Percentiles rank a stretch among this genome's conserved stretches.
These are phyloP conservation scores for Noccaea bulbosa DNA, from an alignment of 345 rosid species.

Conservation along the genomic window DNA sequence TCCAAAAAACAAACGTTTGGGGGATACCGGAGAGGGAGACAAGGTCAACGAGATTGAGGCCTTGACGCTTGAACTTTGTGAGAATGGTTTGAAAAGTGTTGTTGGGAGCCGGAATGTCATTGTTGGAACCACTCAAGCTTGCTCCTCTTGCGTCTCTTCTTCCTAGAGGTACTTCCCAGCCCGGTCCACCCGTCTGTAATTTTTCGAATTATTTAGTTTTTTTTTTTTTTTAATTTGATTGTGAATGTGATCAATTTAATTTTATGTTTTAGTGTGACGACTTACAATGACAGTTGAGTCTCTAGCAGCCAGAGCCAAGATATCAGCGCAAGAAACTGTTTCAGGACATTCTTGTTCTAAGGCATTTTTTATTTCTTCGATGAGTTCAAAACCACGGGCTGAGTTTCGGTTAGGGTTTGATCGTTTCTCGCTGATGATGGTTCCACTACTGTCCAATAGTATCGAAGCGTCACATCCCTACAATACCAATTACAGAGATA, in stretches of 20 bases:
- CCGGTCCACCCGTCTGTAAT: constrained; percentile 78
- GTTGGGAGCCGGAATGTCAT: constrained; percentile 68
- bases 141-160: constrained; percentile 75
- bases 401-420: constrained; percentile 80
- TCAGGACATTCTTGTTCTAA: constrained; percentile 76
- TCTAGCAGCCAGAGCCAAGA: constrained; percentile 79
- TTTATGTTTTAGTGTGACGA: not conserved
- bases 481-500: not conserved
- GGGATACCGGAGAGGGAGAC: constrained; percentile 72
- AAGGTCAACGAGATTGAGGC: constrained; percentile 68
- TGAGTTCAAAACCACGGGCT: constrained; percentile 77
- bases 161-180: constrained; percentile 87
- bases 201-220: not conserved
- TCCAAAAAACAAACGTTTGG: too few relatives aligned
- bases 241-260: not conserved
- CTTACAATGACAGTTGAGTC: constrained; percentile 88
- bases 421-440: constrained; percentile 68
- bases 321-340: constrained; percentile 87
- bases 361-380: constrained; percentile 79
- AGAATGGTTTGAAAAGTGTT: constrained; percentile 66
- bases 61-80: constrained; percentile 59
- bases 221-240: too few relatives aligned
- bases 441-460: constrained; percentile 66
- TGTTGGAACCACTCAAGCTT: constrained; percentile 81
- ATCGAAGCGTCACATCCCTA: constrained; percentile 91